phyloP scores from a whole-genome alignment of 331 rosid species.

The Acacia pycnantha region DNA sequence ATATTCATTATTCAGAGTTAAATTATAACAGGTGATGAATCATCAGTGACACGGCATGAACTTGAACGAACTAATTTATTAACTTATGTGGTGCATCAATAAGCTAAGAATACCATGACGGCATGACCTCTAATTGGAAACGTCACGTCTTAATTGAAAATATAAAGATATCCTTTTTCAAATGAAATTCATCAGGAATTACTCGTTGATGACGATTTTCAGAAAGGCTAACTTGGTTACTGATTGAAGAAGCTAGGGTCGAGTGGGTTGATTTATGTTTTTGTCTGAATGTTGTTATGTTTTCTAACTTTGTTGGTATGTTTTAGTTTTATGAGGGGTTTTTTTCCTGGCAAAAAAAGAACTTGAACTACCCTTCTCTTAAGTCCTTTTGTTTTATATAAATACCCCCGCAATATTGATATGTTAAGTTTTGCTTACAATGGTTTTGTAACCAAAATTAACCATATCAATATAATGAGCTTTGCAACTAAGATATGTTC shows the following conservation, averaged over 20 bases:
- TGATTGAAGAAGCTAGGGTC: not conserved
- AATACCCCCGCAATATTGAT: not conserved
- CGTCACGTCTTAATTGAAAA: too few relatives aligned
- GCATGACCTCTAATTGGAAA: too few relatives aligned
- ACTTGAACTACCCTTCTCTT: not conserved
- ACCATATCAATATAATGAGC: not conserved
- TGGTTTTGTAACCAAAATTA: not conserved
- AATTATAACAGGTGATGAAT: not conserved
- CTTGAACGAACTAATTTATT: not conserved
- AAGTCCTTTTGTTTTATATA: not conserved
- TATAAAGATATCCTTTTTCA: too few relatives aligned
- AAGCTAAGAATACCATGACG: too few relatives aligned
- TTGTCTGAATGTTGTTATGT: not conserved
- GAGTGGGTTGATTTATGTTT: not conserved
- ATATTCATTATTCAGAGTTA: not conserved
- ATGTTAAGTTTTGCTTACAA: not conserved
- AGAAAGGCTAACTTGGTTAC: too few relatives aligned
- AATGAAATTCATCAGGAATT: too few relatives aligned
- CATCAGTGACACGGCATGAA: not conserved
- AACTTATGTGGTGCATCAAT: not conserved
- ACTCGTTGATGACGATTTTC: too few relatives aligned
- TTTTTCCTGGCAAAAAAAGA: too few relatives aligned
- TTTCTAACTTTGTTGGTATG: not conserved
- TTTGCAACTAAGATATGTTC: not conserved
- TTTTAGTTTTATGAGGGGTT: too few relatives aligned